Evolutionary conservation across 345 rosid genomes (phyloP).

Genomic region (Lepidium sativum): DNA sequence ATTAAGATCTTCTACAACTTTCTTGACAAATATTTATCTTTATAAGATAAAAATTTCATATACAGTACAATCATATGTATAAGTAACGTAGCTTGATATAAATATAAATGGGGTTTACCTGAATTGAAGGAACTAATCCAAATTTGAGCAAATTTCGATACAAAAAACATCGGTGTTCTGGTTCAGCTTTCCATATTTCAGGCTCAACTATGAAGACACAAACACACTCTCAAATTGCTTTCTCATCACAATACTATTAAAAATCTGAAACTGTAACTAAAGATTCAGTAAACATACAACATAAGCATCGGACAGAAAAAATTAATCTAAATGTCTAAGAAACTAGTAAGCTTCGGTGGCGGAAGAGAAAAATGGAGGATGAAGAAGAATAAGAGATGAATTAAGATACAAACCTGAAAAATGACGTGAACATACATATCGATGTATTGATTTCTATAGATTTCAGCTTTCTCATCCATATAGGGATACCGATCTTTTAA

Average conservation of each 20-base stretch:
- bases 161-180: constrained; percentile 55
- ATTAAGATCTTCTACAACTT: constrained; percentile 40
- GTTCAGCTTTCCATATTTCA: constrained; percentile 47
- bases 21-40: constrained; percentile 57
- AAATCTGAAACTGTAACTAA: background rate
- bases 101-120: constrained; percentile 33
- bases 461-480: too few species aligned
- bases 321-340: too few species aligned
- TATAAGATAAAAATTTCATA: background rate
- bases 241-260: background rate
- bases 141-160: constrained; percentile 72
- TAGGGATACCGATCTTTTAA: too few species aligned
- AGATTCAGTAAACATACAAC: background rate
- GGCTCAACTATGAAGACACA: constrained; percentile 32
- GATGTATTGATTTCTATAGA: too few species aligned
- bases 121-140: constrained; percentile 67
- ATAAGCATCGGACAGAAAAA: too few species aligned
- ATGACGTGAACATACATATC: too few species aligned
- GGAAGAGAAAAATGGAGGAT: too few species aligned
- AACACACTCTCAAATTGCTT: background rate
- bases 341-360: too few species aligned
- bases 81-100: background rate
- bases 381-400: too few species aligned
- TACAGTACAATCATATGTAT: background rate
- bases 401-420: too few species aligned